A percentile compares a stretch with the other conserved stretches of the same genome.
Conservation (phyloP, 1,284 basidiomycete genomes). For the Sanghuangporus baumii region DNA sequence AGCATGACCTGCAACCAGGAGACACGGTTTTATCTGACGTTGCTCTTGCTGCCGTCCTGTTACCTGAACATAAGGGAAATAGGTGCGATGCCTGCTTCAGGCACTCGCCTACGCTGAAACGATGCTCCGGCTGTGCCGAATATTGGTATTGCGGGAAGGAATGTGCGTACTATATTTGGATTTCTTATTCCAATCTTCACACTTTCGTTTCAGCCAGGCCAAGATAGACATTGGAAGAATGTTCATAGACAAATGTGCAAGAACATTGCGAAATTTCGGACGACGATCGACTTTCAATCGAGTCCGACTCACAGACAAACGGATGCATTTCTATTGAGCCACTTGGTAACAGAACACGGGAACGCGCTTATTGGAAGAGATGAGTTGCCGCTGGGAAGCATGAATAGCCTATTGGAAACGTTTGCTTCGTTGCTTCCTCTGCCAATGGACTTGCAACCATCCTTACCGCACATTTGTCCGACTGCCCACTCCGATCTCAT, state of each 20-base stretch:
- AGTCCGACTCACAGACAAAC: conserved; percentile 47
- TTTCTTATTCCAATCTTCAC: not conserved
- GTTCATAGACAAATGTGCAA: conserved; percentile 66
- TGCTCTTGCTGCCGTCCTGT: conserved; percentile 43
- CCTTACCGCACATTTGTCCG: conserved; percentile 11
- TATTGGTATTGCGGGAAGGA: conserved; percentile 65
- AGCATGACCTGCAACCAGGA: conserved; percentile 34
- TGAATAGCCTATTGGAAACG: conserved; percentile 28
- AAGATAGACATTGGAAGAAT: conserved; percentile 54
- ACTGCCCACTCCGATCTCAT: conserved; percentile 25
- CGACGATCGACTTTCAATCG: conserved; percentile 40
- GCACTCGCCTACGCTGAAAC: conserved; percentile 30
- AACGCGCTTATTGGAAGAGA: not conserved
- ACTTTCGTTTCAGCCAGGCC: conserved; percentile 39
- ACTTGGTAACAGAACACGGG: conserved; percentile 41
- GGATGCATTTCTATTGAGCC: conserved; percentile 59
- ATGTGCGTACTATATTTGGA: conserved; percentile 38
- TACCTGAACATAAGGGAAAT: conserved; percentile 48
- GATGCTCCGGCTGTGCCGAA: conserved; percentile 56
- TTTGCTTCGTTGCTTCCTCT: conserved; percentile 50
- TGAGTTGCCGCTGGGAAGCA: conserved; percentile 16
- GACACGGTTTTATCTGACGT: conserved; percentile 38
- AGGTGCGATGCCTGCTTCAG: conserved; percentile 62
- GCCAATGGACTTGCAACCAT: conserved; percentile 21
- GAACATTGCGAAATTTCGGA: conserved; percentile 37